phyloP scores from a whole-genome alignment of 768 basidiomycete genomes.

The Guyanaporus albipodus region DNA sequence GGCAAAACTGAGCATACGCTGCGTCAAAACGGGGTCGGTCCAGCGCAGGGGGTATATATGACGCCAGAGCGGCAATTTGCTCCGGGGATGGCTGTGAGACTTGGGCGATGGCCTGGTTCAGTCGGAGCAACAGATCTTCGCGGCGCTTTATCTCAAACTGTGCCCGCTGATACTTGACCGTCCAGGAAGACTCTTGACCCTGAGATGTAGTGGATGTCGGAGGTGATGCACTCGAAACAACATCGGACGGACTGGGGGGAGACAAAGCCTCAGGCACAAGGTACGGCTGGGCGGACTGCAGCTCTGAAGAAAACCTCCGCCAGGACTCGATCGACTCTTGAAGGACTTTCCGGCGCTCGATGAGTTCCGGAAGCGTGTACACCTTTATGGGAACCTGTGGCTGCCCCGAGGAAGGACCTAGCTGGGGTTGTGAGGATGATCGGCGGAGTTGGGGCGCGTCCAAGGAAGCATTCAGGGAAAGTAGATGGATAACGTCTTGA shows the following conservation, averaged over 20 bases:
- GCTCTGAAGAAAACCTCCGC: constrained; percentile 16
- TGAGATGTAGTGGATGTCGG: not conserved
- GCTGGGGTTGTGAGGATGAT: constrained; percentile 27
- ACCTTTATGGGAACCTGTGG: constrained; percentile 17
- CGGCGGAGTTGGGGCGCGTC: constrained; percentile 23
- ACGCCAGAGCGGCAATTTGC: constrained; percentile 23
- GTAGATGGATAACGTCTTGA: not conserved
- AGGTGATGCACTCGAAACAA: not conserved
- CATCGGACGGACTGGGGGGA: not conserved
- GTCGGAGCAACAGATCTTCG: constrained; percentile 24
- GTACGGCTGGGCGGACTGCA: constrained; percentile 14
- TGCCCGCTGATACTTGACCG: constrained; percentile 19
- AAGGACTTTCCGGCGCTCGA: constrained; percentile 20
- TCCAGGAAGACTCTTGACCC: constrained; percentile 19
- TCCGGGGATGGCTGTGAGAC: constrained; percentile 20
- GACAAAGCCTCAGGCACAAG: constrained; percentile 8
- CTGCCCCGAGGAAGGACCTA: constrained; percentile 15
- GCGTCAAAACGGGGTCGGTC: constrained; percentile 28
- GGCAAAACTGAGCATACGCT: constrained; percentile 28
- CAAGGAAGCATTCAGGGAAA: constrained; percentile 8
- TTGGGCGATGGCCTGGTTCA: constrained; percentile 28
- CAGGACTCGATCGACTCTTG: constrained; percentile 28
- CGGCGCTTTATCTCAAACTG: constrained; percentile 31
- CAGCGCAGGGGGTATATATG: constrained; percentile 28
- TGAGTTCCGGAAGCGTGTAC: constrained; percentile 26